Conservation (phyloP, 2,329 filamentous ascomycete species). For the Geosmithia flava region DNA sequence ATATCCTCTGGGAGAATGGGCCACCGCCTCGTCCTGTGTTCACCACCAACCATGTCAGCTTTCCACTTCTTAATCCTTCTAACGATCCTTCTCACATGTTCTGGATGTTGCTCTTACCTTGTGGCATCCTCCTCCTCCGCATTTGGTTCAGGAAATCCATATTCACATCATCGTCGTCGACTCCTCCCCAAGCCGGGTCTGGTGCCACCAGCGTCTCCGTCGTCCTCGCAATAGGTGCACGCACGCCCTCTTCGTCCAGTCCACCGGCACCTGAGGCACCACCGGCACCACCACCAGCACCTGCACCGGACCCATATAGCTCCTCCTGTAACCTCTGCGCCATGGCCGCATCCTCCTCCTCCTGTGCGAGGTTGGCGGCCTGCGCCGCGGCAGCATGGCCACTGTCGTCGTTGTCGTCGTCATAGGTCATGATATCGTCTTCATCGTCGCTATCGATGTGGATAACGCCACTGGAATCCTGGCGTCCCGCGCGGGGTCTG, state of each 20-base stretch:
- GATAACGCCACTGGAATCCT: conserved; percentile 35
- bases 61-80: not conserved
- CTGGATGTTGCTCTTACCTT: not conserved
- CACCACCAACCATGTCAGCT: not conserved
- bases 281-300: conserved; percentile 2
- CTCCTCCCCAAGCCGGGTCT: conserved; percentile 28
- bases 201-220: conserved; percentile 86
- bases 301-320: conserved; percentile 50
- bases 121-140: conserved; percentile 24
- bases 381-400: conserved; percentile 27
- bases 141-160: conserved; percentile 56
- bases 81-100: not conserved
- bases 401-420: conserved; percentile 23
- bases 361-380: conserved; percentile 35
- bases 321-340: conserved; percentile 86
- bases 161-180: conserved; percentile 37
- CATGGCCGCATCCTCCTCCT: conserved; percentile 89
- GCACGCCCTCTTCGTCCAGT: conserved; percentile 46
- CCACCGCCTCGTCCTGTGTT: conserved; percentile 12
- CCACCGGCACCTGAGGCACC: conserved; percentile 2
- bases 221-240: conserved; percentile 82
- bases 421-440: conserved; percentile 29
- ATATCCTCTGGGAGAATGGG: conserved; percentile 26
- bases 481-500: conserved; percentile 13
- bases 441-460: conserved; percentile 66